Conservation (phyloP, 2,329 filamentous ascomycete species). For the Stemphylium beticola region DNA sequence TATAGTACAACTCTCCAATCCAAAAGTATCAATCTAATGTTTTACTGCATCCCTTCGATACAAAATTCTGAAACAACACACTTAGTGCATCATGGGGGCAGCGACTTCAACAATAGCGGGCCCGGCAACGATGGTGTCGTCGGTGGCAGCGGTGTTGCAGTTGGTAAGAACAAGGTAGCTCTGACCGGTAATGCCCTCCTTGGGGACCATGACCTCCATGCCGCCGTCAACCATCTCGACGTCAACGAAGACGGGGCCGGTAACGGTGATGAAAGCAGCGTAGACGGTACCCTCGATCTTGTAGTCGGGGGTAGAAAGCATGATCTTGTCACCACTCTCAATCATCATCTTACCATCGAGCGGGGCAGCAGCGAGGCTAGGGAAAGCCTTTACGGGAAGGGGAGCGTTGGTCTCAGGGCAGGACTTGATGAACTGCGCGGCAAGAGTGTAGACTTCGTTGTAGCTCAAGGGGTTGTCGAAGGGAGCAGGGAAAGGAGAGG, state of each 20-base stretch:
- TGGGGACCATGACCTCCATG: slow-evolving; percentile 25
- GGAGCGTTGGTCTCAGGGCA: slow-evolving; percentile 63
- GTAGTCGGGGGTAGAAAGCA: slow-evolving; percentile 22
- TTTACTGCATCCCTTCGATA: no score
- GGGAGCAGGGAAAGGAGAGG: slow-evolving; percentile 63
- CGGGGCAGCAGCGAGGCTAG: slow-evolving; percentile 48
- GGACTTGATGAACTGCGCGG: slow-evolving; percentile 64
- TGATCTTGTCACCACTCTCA: slow-evolving; percentile 22
- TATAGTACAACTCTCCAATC: no score
- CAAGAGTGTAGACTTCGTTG: slow-evolving; percentile 69
- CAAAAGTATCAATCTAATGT: no score
- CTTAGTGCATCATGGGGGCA: slow-evolving; percentile 1
- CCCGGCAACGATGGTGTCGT: slow-evolving; percentile 34
- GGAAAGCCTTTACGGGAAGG: slow-evolving; percentile 68
- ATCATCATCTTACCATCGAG: slow-evolving; percentile 17
- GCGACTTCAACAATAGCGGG: slow-evolving; percentile 32
- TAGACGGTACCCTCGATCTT: slow-evolving; percentile 30
- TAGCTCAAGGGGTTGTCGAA: slow-evolving; percentile 66
- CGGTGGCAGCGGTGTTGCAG: slow-evolving; percentile 33
- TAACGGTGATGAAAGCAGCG: slow-evolving; percentile 33
- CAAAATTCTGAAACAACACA: no score
- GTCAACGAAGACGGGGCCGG: slow-evolving; percentile 29
- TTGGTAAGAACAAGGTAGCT: slow-evolving; percentile 34
- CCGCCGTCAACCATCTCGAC: slow-evolving; percentile 21
- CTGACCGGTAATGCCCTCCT: slow-evolving; percentile 33